A percentile compares a stretch with the other conserved stretches of the same genome.
Evolutionary conservation across 352 stramenopile genomes (phyloP).

Genomic region (Thraustochytrium sp.): DNA sequence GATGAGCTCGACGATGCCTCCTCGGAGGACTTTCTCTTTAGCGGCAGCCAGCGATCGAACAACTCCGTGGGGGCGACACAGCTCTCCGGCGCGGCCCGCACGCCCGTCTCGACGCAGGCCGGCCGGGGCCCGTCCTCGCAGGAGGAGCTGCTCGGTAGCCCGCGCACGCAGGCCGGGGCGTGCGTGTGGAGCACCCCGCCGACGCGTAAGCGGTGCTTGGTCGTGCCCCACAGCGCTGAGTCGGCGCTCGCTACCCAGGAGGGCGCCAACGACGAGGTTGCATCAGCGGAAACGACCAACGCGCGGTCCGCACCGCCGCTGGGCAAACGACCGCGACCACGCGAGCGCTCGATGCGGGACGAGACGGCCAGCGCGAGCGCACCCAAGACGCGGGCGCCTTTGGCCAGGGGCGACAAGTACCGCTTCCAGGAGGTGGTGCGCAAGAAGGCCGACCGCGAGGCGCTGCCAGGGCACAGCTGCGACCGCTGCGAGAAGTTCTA

Average conservation of each 20-base stretch:
- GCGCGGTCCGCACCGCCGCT: too few species aligned
- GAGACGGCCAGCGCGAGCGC: too few species aligned
- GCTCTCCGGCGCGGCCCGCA: not conserved
- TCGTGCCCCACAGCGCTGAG: too few species aligned
- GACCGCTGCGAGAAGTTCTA: slow-evolving; percentile 52
- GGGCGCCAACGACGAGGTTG: too few species aligned
- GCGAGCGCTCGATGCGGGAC: too few species aligned
- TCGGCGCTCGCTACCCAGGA: too few species aligned
- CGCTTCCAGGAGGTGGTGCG: slow-evolving; percentile 53
- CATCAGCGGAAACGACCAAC: too few species aligned
- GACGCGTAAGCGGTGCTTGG: not conserved
- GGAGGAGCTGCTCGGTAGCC: not conserved
- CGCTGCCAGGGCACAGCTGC: slow-evolving; percentile 51
- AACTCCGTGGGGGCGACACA: not conserved
- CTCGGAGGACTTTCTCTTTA: not conserved
- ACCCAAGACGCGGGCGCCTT: too few species aligned
- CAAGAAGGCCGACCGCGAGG: slow-evolving; percentile 47
- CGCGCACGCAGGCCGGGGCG: not conserved
- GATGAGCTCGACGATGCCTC: not conserved
- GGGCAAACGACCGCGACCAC: too few species aligned
- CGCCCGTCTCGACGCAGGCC: too few species aligned
- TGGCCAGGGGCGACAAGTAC: not conserved
- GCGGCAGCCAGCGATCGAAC: not conserved
- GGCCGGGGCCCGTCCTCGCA: too few species aligned
- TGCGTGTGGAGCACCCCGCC: not conserved